Percentiles rank a stretch among this genome's conserved stretches.
Evolutionary conservation across 1,139 yeast genomes (phyloP).

Genomic region (Arxiozyma slooffiae): DNA sequence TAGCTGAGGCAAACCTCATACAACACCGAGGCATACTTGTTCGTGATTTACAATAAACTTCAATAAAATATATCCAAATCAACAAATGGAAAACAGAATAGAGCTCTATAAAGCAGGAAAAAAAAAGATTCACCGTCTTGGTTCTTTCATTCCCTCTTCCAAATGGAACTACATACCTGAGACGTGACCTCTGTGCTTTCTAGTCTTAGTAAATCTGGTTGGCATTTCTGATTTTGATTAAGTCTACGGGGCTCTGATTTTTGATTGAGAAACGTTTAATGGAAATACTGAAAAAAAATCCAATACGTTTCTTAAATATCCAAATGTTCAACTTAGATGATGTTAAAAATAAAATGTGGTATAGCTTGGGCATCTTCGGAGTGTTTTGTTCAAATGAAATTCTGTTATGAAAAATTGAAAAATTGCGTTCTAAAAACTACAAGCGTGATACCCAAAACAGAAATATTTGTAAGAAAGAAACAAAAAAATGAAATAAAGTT

Average conservation of each 20-base stretch:
- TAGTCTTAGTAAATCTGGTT: constrained; percentile 98
- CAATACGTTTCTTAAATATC: too few species aligned
- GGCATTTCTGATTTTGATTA: constrained; percentile 53
- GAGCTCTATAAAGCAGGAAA: background rate
- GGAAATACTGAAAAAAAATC: too few species aligned
- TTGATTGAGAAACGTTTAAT: background rate
- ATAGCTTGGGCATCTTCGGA: too few species aligned
- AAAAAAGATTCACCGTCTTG: constrained; percentile 28
- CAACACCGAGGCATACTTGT: background rate
- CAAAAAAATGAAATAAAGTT: too few species aligned
- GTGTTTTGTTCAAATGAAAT: background rate
- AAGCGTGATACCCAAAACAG: too few species aligned
- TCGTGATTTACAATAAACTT: background rate
- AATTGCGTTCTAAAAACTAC: background rate
- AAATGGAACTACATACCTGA: constrained; percentile 65
- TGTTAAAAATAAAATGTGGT: too few species aligned
- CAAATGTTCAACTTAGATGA: background rate
- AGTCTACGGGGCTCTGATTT: constrained; percentile 3
- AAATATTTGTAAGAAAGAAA: too few species aligned
- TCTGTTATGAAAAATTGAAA: background rate
- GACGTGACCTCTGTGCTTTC: constrained; percentile 99
- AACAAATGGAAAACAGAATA: background rate
- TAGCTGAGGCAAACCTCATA: background rate
- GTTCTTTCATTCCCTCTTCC: constrained; percentile 35
- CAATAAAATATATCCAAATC: background rate